Percentiles rank a stretch among this genome's conserved stretches.
Conservation (phyloP, 2,329 filamentous ascomycete species). For the Fusarium avenaceum region DNA sequence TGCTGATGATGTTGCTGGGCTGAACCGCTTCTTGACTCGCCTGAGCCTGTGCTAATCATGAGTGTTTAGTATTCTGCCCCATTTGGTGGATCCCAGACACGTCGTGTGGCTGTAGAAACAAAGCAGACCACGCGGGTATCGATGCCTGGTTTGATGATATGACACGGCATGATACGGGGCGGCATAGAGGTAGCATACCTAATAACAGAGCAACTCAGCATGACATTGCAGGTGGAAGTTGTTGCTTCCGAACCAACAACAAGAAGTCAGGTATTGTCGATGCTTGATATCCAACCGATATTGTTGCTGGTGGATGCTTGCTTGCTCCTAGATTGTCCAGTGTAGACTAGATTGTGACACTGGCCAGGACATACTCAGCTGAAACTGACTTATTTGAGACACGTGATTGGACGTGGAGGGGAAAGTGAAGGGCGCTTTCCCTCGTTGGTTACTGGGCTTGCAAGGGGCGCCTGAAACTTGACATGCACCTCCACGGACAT, state of each 20-base stretch:
- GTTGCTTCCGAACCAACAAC: conserved; percentile 2
- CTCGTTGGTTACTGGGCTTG: conserved; percentile 30
- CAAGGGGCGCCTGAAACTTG: conserved; percentile 41
- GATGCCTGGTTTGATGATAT: conserved; percentile 12
- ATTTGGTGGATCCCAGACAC: conserved; percentile 1
- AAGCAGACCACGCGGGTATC: conserved; percentile 12
- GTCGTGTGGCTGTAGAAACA: conserved; percentile 13
- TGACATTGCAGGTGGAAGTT: conserved; percentile 23
- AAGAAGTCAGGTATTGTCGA: conserved; percentile 5
- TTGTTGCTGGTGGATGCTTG: conserved; percentile 26
- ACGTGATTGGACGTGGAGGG: conserved; percentile 38
- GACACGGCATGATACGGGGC: conserved; percentile 11
- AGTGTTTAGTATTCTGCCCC: conserved; percentile 1
- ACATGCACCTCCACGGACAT: conserved; percentile 11
- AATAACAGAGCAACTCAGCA: conserved; percentile 1
- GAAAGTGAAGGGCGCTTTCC: conserved; percentile 34
- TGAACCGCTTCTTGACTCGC: conserved; percentile 12
- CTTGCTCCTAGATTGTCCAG: conserved; percentile 15
- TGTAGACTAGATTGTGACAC: conserved; percentile 33
- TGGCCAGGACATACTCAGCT: conserved; percentile 42
- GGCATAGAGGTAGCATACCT: background rate
- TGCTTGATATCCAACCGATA: conserved; percentile 20
- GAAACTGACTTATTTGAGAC: conserved; percentile 28
- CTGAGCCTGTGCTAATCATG: background rate
- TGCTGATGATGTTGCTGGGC: conserved; percentile 2